Evolutionary conservation across 2,329 filamentous ascomycete genomes (phyloP), one percentile per base, ranked within the genome.

Genomic region (Claviceps fusiformis): DNA sequence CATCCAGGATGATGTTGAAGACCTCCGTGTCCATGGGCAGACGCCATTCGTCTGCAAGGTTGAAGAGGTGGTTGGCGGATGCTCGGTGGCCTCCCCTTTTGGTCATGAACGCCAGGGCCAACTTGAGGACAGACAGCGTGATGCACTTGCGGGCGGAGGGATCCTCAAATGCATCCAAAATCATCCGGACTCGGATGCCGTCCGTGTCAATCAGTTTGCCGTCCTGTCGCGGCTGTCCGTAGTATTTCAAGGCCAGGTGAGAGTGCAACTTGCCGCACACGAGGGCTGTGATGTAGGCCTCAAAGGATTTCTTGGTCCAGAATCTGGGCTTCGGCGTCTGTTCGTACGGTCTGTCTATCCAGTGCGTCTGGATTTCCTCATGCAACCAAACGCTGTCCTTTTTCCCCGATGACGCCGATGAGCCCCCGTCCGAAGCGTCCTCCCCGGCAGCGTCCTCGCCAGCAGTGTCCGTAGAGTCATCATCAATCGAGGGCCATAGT

Each of bases 1-100:
- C 67, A 15, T 67, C 66, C 15, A 77, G 69, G 58, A 79, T 64
- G 52, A 75, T 67, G 61, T 79, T 78, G 67, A 72, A 78, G 5
- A 72, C 66, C 39, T 72, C 70, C 1, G 71, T 71, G 57, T 77
- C 74, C 60, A 75, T 65, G 6, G 66, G 68, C n/a, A 76, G 59
- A 0, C 69, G 68, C 43, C 66, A 60, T 45, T 65, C 59, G 50
- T 71, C 67, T 33, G 71, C 68, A n/a, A 66, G 60, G 3, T 62
- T 62, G 52, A 76, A 66, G 5, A 79, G 65, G 3, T 56, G 59
- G 35, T 67, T 64, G 7, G 68, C 70, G 8, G 57, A 58, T 6
- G 68, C 65, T 44, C 64, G 62, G 55, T 72, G 66, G 10, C 69
- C 70, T 27, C 67, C 69, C 37, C 61, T 63, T 31, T 62, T 63